A percentile compares a stretch with the other conserved stretches of the same genome.
Evolutionary conservation across 2,329 filamentous ascomycete genomes (phyloP).

Genomic region (Verticillium alfalfae): DNA sequence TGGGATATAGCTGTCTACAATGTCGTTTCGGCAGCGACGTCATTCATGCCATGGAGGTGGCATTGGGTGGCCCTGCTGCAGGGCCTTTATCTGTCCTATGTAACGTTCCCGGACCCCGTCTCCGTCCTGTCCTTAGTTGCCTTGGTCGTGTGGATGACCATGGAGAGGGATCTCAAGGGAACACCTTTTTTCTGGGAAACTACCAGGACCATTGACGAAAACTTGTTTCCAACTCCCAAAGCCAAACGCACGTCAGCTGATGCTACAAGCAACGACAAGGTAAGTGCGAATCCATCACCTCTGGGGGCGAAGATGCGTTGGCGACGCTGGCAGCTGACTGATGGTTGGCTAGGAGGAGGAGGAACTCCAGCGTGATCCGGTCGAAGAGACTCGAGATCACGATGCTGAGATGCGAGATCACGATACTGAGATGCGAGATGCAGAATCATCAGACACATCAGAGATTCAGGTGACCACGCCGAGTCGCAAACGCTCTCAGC

Average conservation of each 20-base stretch:
- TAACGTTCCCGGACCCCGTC: neutral
- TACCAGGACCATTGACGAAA: neutral
- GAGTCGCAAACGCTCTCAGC: neutral
- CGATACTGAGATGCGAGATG: neutral
- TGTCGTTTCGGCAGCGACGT: neutral
- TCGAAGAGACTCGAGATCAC: neutral
- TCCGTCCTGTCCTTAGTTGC: neutral
- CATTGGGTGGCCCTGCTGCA: neutral
- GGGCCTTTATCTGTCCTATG: neutral
- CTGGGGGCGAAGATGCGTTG: neutral
- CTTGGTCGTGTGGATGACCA: neutral
- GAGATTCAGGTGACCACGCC: neutral
- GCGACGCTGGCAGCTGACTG: neutral
- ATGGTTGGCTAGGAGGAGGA: neutral
- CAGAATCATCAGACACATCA: neutral
- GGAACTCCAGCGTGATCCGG: neutral
- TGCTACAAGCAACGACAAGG: neutral
- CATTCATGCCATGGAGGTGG: neutral
- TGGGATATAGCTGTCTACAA: neutral
- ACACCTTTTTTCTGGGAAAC: neutral
- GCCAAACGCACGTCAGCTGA: neutral
- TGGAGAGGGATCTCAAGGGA: neutral
- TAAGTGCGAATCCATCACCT: neutral
- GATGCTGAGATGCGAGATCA: neutral
- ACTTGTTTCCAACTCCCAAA: neutral